Base-by-base conservation (phyloP, 306 rosid genomes). In the Gynostemma pentaphyllum region DNA sequence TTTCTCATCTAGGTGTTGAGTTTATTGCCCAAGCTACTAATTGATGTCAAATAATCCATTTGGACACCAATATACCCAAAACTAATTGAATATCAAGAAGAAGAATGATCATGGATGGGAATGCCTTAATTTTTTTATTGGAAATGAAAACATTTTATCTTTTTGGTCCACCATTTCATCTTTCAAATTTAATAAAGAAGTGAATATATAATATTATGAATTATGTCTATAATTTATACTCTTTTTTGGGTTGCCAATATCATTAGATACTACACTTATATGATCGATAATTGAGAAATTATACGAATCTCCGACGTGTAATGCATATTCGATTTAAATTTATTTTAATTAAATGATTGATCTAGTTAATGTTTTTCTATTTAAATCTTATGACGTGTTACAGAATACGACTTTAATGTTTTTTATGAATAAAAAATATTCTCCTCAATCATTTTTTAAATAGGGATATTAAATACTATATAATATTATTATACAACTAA, bases 31-130 rank as follows among this genome's bases (percentile, higher is more conserved):
- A 51, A 51, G 9, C 19, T 51, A 13, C 11, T 6, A 12, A 26
- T 21, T 26, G 57, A 51, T 24, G 57, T 14, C 5, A 51, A 51
- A 26, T 26, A 51, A 26, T 51, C 18, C 2, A n/a, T 51, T 26
- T 26, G 19, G 14, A 52, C 37, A 52, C 4, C 19, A 2, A 52
- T 52, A n/a, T 11, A 14, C 59, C 11, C 24, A 26, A 26, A 52
- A 52, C 37, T 26, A 52, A 52, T 52, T 12, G 59, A 51, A 51
- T 51, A 51, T 51, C 10, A 52, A 26, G 34, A 52, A 52, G 19
- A 52, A 52, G 59, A 52, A 24, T 32, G 59, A 26, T 52, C 59
- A 52, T 52, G 59, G 21, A 26, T 10, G 12, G 59, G n/a, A 52
- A 24, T 51, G 57, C 19, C 34, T 51, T 23, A 50, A n/a, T n/a